Conservation (phyloP, 2,329 filamentous ascomycete species). For the Epichloe elymi region DNA sequence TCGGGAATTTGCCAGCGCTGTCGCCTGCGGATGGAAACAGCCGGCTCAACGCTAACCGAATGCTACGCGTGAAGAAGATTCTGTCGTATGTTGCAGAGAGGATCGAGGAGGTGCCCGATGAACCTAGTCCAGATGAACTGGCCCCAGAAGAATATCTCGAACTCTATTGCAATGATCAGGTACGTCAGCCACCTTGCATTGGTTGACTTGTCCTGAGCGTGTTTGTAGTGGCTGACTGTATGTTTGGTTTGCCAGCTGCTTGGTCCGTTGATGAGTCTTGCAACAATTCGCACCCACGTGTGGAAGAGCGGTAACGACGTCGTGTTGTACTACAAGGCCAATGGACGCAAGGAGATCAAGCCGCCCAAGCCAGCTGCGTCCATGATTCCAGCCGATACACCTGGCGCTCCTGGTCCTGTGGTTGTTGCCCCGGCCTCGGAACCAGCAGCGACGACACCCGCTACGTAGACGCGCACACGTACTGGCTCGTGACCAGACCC, state of each 20-base stretch:
- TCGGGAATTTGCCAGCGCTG: slow-evolving; percentile 63
- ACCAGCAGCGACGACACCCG: neutral
- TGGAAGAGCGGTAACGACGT: slow-evolving; percentile 96
- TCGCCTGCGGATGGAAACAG: slow-evolving; percentile 69
- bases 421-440: slow-evolving; percentile 9
- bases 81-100: slow-evolving; percentile 83
- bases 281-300: slow-evolving; percentile 78
- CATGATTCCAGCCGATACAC: slow-evolving; percentile 10
- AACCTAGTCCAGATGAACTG: slow-evolving; percentile 45
- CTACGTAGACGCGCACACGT: neutral
- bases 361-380: slow-evolving; percentile 5
- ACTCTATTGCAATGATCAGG: slow-evolving; percentile 86
- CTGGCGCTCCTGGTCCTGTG: slow-evolving; percentile 11
- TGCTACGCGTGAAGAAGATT: slow-evolving; percentile 93
- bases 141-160: slow-evolving; percentile 89
- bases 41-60: slow-evolving; percentile 87
- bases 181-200: slow-evolving; percentile 28
- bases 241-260: slow-evolving; percentile 36
- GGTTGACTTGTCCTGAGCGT: neutral
- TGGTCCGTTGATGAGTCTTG: slow-evolving; percentile 77
- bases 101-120: slow-evolving; percentile 59
- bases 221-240: slow-evolving; percentile 4
- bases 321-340: slow-evolving; percentile 78
- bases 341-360: slow-evolving; percentile 58
- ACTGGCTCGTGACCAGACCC: no score